Evolutionary conservation across 768 basidiomycete genomes (phyloP), one percentile per base, ranked within the genome.

Genomic region (Dioszegia crocea): DNA sequence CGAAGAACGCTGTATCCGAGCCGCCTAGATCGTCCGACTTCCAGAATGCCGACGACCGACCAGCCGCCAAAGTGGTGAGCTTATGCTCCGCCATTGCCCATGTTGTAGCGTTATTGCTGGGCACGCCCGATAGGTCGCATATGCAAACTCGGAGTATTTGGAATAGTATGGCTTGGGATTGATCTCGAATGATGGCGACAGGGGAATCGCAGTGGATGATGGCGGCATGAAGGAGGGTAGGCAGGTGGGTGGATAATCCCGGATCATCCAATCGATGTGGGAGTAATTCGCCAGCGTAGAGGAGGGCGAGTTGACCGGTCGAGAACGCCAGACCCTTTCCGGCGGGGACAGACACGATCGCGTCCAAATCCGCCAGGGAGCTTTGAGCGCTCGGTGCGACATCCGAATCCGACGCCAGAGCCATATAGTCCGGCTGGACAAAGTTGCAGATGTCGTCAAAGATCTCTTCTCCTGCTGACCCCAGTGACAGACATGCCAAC

Each of bases 171-270:
- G 80, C 81, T 56, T 85, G 86, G 27, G 87, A 85, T 26, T 86
- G 83, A 39, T 82, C 80, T 41, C 88, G 86, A 21, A 96, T 79
- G 62, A 86, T 86, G 1, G 82, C 76, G 29, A 82, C 78, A 4
- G 87, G 84, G 66, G 93, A 86, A 69, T 93, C 92, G 44, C 91
- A 78, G 70, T 93, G 91, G 16, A 84, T 85, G 63, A 92, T 84
- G 19, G 91, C 79, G 4, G 85, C 84, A 54, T 91, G 88, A 29
- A 97, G 83, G 17, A 96, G 81, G 9, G 83, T 78, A 1, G 89
- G 86, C 11, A 97, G 79, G 55, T 88, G 57, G 10, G 61, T 83
- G 10, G 81, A 79, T 52, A 84, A 81, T 64, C 86, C 84, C 31
- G 87, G 82, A 62, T 91, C 88, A 2, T 85, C 83, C 26, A 93